A percentile compares a stretch with the other conserved stretches of the same genome.
Conservation (phyloP, 2,329 filamentous ascomycete genomes). For the Kalaharituber pfeilii region DNA sequence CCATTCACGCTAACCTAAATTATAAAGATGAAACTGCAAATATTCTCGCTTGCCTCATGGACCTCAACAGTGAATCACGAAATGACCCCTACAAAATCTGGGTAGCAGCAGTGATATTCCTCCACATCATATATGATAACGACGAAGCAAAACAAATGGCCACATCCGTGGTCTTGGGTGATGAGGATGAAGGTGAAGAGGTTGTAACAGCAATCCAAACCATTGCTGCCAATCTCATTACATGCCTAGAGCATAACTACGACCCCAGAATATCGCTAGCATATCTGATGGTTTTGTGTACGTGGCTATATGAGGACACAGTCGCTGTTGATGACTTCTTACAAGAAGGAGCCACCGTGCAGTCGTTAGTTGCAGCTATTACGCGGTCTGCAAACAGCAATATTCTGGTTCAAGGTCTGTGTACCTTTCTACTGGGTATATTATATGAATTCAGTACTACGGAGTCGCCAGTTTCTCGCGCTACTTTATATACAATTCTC, state of each 20-base stretch:
- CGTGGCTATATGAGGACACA: conserved; percentile 84
- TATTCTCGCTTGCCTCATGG: conserved; percentile 64
- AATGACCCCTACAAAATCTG: conserved; percentile 70
- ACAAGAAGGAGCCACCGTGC: conserved; percentile 79
- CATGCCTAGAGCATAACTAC: conserved; percentile 54
- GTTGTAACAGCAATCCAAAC: conserved; percentile 87
- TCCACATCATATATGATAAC: conserved; percentile 72
- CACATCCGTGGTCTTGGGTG: conserved; percentile 72
- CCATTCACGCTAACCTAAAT: conserved; percentile 30
- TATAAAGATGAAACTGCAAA: conserved; percentile 73
- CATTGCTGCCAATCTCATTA: conserved; percentile 69
- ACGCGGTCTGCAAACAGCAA: conserved; percentile 44
- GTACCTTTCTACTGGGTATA: conserved; percentile 67
- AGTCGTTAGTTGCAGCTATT: conserved; percentile 61
- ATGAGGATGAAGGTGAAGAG: conserved; percentile 77
- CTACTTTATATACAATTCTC: conserved; percentile 63
- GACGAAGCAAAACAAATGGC: conserved; percentile 59
- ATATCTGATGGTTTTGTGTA: conserved; percentile 74
- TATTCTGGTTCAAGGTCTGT: conserved; percentile 60
- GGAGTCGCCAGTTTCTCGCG: conserved; percentile 74
- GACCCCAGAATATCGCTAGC: conserved; percentile 67
- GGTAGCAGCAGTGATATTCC: conserved; percentile 74
- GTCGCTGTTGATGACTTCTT: conserved; percentile 87
- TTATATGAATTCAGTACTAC: conserved; percentile 96
- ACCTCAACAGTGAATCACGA: conserved; percentile 38